Percentiles rank a stretch among this genome's conserved stretches.
Conservation (phyloP, 768 basidiomycete species). For the Suillus spraguei region DNA sequence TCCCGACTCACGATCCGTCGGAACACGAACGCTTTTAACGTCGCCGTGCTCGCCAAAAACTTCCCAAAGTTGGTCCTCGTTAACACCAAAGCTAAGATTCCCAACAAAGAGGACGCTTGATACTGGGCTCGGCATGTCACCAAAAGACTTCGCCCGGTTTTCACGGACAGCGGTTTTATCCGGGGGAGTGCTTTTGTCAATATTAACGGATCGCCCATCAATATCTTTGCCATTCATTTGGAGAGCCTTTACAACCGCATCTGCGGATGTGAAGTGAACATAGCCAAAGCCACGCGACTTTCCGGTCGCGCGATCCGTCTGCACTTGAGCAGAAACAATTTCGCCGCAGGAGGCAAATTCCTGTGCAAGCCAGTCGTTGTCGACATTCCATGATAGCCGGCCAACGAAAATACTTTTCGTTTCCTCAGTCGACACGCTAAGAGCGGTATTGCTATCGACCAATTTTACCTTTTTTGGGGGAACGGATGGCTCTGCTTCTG, state of each 20-base stretch:
- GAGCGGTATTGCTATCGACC: conserved; percentile 48
- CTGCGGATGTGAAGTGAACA: conserved; percentile 71
- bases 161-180: conserved; percentile 60
- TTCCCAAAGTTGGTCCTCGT: conserved; percentile 87
- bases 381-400: conserved; percentile 93
- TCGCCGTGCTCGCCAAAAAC: conserved; percentile 86
- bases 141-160: conserved; percentile 76
- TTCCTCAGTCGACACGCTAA: conserved; percentile 42
- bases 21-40: conserved; percentile 85
- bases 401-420: conserved; percentile 88
- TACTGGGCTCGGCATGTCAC: conserved; percentile 68
- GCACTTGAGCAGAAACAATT: conserved; percentile 87
- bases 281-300: conserved; percentile 86
- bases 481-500: conserved; percentile 57
- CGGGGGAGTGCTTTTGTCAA: conserved; percentile 75
- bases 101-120: conserved; percentile 87
- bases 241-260: conserved; percentile 81
- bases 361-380: conserved; percentile 90
- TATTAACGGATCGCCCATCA: conserved; percentile 86
- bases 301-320: conserved; percentile 79
- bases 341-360: conserved; percentile 92
- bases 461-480: conserved; percentile 85
- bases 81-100: conserved; percentile 79
- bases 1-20: conserved; percentile 91
- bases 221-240: conserved; percentile 84